phyloP scores from a whole-genome alignment of 2,329 filamentous ascomycete genomes.

The Purpureocillium takamizusanense region DNA sequence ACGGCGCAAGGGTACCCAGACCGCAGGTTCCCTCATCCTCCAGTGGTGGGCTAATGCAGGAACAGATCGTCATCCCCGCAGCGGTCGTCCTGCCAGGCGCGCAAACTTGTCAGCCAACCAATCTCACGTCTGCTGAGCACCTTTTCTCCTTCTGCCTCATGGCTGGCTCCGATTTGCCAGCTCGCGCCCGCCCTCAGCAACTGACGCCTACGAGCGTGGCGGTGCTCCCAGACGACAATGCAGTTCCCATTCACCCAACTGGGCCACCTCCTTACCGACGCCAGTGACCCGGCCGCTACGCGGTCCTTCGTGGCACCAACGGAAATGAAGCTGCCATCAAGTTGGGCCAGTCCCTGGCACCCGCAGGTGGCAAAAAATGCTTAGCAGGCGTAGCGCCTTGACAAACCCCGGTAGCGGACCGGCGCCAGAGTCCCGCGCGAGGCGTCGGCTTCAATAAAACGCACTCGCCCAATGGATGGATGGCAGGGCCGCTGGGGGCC shows the following conservation, averaged over 20 bases:
- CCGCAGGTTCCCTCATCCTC: neutral
- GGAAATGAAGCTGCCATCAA: no score
- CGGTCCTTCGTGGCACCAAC: no score
- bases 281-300: no score
- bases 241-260: no score
- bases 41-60: slow-evolving; percentile 11
- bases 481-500: no score
- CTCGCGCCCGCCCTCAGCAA: neutral
- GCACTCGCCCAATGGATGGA: neutral
- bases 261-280: no score
- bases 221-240: neutral
- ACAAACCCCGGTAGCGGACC: no score
- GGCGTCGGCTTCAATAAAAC: neutral
- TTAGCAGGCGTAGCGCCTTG: no score
- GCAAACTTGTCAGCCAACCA: slow-evolving; percentile 1
- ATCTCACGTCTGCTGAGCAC: slow-evolving; percentile 1
- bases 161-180: neutral
- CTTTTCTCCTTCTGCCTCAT: neutral
- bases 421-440: neutral
- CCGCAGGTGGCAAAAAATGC: neutral
- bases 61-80: slow-evolving; percentile 10
- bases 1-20: neutral
- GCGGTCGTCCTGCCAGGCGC: no score
- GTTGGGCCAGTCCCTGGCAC: neutral
- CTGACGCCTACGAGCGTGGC: neutral